Percentiles rank a stretch among this genome's conserved stretches.
These are phyloP conservation scores for Podochytrium sp. DNA, from an alignment of 192 early-diverging fungal genomes.

Conservation along the genomic window DNA sequence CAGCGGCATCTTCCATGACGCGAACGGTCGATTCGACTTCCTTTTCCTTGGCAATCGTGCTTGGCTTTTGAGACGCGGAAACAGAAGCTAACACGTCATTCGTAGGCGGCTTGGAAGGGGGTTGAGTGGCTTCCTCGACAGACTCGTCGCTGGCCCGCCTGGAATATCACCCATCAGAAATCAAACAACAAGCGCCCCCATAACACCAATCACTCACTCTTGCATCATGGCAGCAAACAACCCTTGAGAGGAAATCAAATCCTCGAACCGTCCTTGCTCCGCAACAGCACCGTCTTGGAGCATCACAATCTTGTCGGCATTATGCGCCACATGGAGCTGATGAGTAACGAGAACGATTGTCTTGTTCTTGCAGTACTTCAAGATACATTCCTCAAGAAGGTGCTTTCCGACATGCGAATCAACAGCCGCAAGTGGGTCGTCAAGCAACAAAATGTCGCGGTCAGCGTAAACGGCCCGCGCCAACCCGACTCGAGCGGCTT, in stretches of 20 bases:
- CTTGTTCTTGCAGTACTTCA: constrained; percentile 21
- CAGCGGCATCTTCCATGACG: too few relatives aligned
- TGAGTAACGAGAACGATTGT: constrained; percentile 48
- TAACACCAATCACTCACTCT: too few relatives aligned
- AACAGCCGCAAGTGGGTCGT: constrained; percentile 35
- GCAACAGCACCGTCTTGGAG: constrained; percentile 32
- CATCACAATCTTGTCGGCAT: constrained; percentile 32
- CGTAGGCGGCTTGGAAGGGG: too few relatives aligned
- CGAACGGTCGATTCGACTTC: neutral
- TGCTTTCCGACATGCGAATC: constrained; percentile 64
- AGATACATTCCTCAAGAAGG: constrained; percentile 65
- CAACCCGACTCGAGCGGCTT: constrained; percentile 76
- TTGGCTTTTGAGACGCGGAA: neutral
- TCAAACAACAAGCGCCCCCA: too few relatives aligned
- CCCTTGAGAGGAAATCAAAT: constrained; percentile 35
- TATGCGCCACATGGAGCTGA: constrained; percentile 35
- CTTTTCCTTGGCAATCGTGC: neutral
- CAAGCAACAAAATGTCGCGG: constrained; percentile 29
- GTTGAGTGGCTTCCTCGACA: neutral
- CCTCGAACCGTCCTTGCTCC: constrained; percentile 31
- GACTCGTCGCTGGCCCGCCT: neutral
- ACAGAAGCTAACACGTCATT: too few relatives aligned
- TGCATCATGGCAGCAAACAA: constrained; percentile 57
- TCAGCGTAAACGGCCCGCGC: constrained; percentile 50
- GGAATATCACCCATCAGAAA: neutral